Conservation (phyloP, 192 early-diverging fungal species). For the Podila epicladia region DNA sequence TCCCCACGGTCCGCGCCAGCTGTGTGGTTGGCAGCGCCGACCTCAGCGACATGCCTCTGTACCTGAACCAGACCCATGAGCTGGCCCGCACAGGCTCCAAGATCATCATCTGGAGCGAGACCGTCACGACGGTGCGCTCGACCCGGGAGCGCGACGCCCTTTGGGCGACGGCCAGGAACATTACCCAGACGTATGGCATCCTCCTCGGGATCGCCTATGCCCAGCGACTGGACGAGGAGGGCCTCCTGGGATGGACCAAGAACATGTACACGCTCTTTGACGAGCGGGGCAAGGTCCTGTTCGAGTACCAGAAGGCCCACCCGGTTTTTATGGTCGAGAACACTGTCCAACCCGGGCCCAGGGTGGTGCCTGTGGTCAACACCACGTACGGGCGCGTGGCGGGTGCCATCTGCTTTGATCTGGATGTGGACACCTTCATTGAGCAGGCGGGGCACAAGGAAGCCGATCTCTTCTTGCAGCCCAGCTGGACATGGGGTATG, state of each 20-base stretch:
- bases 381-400: conserved; percentile 49
- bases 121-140: neutral
- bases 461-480: conserved; percentile 56
- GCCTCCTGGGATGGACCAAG: neutral
- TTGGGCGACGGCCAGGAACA: conserved; percentile 13
- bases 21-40: neutral
- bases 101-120: conserved; percentile 51
- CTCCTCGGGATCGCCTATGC: conserved; percentile 44
- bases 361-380: conserved; percentile 33
- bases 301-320: conserved; percentile 56
- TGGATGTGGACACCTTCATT: conserved; percentile 33
- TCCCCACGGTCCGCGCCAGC: conserved; percentile 23
- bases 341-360: conserved; percentile 37
- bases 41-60: conserved; percentile 4
- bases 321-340: conserved; percentile 56
- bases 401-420: conserved; percentile 56
- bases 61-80: conserved; percentile 28
- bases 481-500: conserved; percentile 58
- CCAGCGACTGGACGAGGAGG: conserved; percentile 11
- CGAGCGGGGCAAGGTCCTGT: conserved; percentile 24
- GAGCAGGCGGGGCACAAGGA: conserved; percentile 9
- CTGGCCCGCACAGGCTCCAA: conserved; percentile 31
- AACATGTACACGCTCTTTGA: conserved; percentile 53
- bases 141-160: neutral
- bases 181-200: conserved; percentile 25